Evolutionary conservation across 768 basidiomycete genomes (phyloP), one percentile per base, ranked within the genome.

Genomic region (Pleurotus citrinopileatus): DNA sequence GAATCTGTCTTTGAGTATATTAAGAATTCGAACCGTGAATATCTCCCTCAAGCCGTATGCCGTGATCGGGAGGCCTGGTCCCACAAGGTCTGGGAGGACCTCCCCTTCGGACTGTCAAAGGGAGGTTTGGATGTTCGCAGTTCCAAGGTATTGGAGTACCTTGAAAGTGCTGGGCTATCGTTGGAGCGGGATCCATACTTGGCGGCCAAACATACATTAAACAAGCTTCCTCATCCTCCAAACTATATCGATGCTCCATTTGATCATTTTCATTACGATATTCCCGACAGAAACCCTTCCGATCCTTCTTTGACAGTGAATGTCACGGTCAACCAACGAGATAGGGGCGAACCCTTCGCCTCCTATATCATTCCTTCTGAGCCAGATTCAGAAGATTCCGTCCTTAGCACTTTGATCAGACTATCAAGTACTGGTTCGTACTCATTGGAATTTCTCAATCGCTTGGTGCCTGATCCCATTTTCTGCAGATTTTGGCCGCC

Each of bases 1-100:
- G 53, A 40, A 19, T 57, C 54, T 6, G 56, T 57, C n/a, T 29
- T 46, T n/a, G 45, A 13, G 13, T 13, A 26, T 15, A 46, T 46
- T 8, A 20, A 3, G 9, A 13, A 27, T 10, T 15, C 13, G 22
- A 23, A 13, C 2, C 22, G 25, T 4, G 22, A 46, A 1, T 46
- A 46, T 25, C 3, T 6, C 25, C 45, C 45, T 0, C 4, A 3
- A 28, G 45, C 45, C 4, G 15, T 26, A 8, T 15, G 25, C 23
- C 45, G 12, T 4, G 25, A 46, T 26, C 23, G 45, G 15, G 27
- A 27, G 2, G 5, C 2, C 2, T 40, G 38, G 38, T 40, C 38
- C 5, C 12, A 7, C 3, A 19, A 12, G 17, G 7, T 40, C 17
- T 40, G 38, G 38, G 17, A 2, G 38, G 38, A 19, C 38, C 17